Base-by-base conservation (phyloP, 169 alveolate genomes). In the Eimeria acervulina region DNA sequence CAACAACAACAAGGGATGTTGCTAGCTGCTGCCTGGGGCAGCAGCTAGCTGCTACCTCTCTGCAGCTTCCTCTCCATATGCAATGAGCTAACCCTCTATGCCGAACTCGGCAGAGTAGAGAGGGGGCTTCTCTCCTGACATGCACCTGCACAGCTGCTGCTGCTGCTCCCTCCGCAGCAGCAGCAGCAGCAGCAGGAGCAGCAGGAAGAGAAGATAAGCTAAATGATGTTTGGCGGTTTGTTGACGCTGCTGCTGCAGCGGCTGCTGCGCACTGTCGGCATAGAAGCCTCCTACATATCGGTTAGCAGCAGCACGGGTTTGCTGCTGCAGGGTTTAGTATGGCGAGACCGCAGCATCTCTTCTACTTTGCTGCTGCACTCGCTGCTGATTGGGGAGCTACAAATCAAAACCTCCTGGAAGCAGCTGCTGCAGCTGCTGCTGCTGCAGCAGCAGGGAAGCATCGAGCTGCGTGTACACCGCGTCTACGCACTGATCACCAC, bases 391-490 rank as follows among this genome's bases (percentile, higher is more conserved):
- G 76, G 74, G 33, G 91, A 83, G 31, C 7, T 83, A 3, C 74
- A 61, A 5, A 26, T 83, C 10, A 28, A 52, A 28, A 76, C 91
- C 28, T 83, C 91, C 0, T 83, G 91, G 91, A 17, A 47, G 91
- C 91, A 83, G 91, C 91, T 83, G 76, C 76, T 83, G 74, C 91
- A 83, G 91, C 91, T 5, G 91, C 91, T 83, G 76, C 55, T 83
- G 74, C 91, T 83, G 91, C 91, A 83, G 44, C 91, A 52, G 76
- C 68, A 52, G 33, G 91, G 91, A 21, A 12, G 23, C n/a, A 28
- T 52, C 26, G 74, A 83, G 91, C 52, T 83, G 91, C 31, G 52
- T 38, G 91, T 83, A 52, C 91, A 83, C 91, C 91, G 74, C 44
- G 91, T 83, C 0, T 83, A 83, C 28, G 91, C 91, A 2, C 74